Evolutionary conservation across 1,284 basidiomycete genomes (phyloP).

Genomic region (Moesziomyces globuligerus): DNA sequence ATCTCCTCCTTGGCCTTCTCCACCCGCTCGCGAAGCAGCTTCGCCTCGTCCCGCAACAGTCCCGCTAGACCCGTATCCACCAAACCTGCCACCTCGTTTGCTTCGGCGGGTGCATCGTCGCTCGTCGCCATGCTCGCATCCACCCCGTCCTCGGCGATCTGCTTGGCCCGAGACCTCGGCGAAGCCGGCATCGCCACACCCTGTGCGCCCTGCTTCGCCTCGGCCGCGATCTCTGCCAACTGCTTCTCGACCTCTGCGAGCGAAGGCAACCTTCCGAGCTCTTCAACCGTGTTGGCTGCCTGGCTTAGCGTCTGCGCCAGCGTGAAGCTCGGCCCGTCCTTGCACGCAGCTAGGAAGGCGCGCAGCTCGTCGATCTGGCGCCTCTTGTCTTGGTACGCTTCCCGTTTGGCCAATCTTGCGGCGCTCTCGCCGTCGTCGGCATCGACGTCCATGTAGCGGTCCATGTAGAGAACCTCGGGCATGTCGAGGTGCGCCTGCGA

Average conservation of each 20-base stretch:
- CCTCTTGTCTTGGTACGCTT: slow-evolving; percentile 64
- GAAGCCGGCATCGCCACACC: not conserved
- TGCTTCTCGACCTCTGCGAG: slow-evolving; percentile 23
- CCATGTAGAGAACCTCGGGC: slow-evolving; percentile 85
- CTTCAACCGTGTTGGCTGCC: slow-evolving; percentile 29
- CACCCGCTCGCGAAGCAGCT: slow-evolving; percentile 73
- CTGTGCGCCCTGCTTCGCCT: slow-evolving; percentile 3
- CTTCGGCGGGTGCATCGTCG: not conserved
- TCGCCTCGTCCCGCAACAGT: slow-evolving; percentile 42
- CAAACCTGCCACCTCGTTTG: slow-evolving; percentile 6
- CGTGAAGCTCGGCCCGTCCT: slow-evolving; percentile 22
- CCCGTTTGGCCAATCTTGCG: slow-evolving; percentile 75
- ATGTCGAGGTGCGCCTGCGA: slow-evolving; percentile 95
- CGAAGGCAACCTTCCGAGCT: slow-evolving; percentile 29
- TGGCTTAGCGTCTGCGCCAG: slow-evolving; percentile 42
- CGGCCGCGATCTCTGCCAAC: slow-evolving; percentile 20
- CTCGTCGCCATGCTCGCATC: not conserved
- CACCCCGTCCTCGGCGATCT: slow-evolving; percentile 5
- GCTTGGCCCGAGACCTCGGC: slow-evolving; percentile 3
- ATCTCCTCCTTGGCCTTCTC: slow-evolving; percentile 71
- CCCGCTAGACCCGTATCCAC: slow-evolving; percentile 22
- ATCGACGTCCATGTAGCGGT: slow-evolving; percentile 81
- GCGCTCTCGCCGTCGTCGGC: slow-evolving; percentile 71
- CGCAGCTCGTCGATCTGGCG: slow-evolving; percentile 40
- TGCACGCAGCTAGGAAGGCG: slow-evolving; percentile 35